Base-by-base conservation (phyloP, 2,329 filamentous ascomycete genomes). In the Botrytis tulipae region DNA sequence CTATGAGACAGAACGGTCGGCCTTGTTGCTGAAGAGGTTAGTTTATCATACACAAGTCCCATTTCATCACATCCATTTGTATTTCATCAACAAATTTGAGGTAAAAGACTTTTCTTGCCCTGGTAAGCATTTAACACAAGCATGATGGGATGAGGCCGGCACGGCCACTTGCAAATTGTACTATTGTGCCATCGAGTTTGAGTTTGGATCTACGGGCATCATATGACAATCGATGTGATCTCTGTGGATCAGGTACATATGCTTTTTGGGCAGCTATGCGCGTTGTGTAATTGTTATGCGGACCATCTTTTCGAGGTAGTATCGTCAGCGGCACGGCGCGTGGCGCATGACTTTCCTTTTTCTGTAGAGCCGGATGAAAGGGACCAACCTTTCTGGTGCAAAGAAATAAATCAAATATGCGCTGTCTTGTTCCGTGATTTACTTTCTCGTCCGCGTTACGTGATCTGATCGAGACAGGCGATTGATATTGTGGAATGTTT, bases 251-350 rank as follows among this genome's bases (percentile, higher is more conserved):
- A 79, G 78, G 78, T 78, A 79, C 76, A 61, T 65, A 75, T 76
- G 73, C 72, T 40, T 76, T 76, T 79, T 78, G 74, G 78, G 78
- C 77, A 76, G 78, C 78, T 35, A 79, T 79, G 77, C 77, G 71
- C 74, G 75, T 74, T 74, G 75, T 73, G 68, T 70, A 37, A 78
- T 73, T 68, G 62, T 54, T 74, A 72, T 72, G 59, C 60, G 72
- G 57, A 70, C 62, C 57, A 73, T 73, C 51, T 70, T 71, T 76
- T 74, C 70, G 73, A 73, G 74, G 76, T 75, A 74, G 72, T 70
- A 62, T 74, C 72, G 74, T 75, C 74, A 72, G 73, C 76, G 76
- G 77, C 77, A 78, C 74, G 74, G 75, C 74, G 71, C 75, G 74
- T 70, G 67, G 73, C 74, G 76, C 71, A 75, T 74, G 74, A 76